Base-by-base conservation (phyloP, 176 grass and related monocot species). In the Ampelocalamus luodianensis region DNA sequence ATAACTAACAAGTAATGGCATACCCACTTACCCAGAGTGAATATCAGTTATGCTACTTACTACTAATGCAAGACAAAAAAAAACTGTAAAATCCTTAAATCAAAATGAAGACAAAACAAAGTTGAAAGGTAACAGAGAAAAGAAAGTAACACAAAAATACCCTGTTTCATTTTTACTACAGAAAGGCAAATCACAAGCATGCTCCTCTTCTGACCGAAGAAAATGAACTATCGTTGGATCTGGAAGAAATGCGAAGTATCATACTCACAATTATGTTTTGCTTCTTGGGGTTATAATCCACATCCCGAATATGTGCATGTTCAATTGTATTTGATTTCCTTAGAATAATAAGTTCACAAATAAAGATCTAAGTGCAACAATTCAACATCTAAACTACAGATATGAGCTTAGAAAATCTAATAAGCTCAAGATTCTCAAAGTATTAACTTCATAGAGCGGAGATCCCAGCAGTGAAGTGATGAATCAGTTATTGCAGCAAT, bases 231-330 rank as follows among this genome's bases (percentile, higher is more conserved):
- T n/a, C 10, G 17, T 65, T 73, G 39, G 68, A 90, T 90, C 60
- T 45, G 1, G 72, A 54, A 85, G 15, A 58, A 11, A 88, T 83
- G 50, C 77, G 89, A 58, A 29, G 22, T 61, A 73, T 15, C 40
- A 39, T 45, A 94, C 96, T 98, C 68, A 98, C 96, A 88, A 99
- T 59, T 81, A 99, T 87, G 70, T 94, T 89, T 71, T 94, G 89
- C 79, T 88, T 99, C 79, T 99, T 96, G 22, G 93, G 93, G 87
- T 96, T 99, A 72, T 99, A 99, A 91, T 99, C 96, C 48, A 96
- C 80, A 86, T 96, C 96, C 71, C 86, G 82, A 87, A 94, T 84
- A 90, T 94, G 91, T 23, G 90, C 87, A 80, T 92, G 93, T 51
- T 96, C 96, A 88, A 99, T 96, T 79, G 84, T 69, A 88, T 80